Percentiles rank a stretch among this genome's conserved stretches.
These are phyloP conservation scores for Botryotinia narcissicola DNA, from an alignment of 2,329 filamentous ascomycete genomes.

Conservation along the genomic window DNA sequence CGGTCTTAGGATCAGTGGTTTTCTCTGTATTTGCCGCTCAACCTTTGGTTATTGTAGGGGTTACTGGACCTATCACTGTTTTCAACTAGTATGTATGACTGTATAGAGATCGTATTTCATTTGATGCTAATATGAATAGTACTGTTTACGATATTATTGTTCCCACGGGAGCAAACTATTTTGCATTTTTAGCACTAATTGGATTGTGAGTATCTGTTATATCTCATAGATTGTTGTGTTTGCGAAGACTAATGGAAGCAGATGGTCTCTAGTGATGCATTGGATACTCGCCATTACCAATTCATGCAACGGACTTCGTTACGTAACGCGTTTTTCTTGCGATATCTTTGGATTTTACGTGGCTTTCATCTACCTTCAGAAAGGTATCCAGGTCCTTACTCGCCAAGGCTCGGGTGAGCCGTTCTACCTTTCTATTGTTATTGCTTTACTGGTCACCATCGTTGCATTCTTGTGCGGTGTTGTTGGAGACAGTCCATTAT, in stretches of 20 bases:
- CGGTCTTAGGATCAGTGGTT: conserved; percentile 77
- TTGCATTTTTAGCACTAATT: conserved; percentile 91
- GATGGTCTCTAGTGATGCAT: conserved; percentile 81
- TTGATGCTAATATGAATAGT: conserved; percentile 48
- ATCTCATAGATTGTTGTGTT: background rate
- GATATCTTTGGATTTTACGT: conserved; percentile 95
- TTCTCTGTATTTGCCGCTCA: conserved; percentile 79
- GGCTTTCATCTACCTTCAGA: conserved; percentile 87
- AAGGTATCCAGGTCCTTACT: conserved; percentile 81
- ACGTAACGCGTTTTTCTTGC: conserved; percentile 87
- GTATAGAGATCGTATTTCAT: background rate
- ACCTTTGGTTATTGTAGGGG: conserved; percentile 85
- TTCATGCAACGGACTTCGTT: conserved; percentile 82
- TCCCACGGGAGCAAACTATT: conserved; percentile 74
- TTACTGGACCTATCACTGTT: conserved; percentile 87
- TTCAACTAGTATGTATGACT: conserved; percentile 70
- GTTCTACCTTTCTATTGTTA: conserved; percentile 76
- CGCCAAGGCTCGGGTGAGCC: conserved; percentile 64
- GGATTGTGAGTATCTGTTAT: conserved; percentile 52
- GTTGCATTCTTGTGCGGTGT: conserved; percentile 72
- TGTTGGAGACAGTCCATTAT: conserved; percentile 68
- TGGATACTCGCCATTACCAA: conserved; percentile 82
- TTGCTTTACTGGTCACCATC: conserved; percentile 74
- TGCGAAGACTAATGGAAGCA: conserved; percentile 39
- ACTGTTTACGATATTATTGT: conserved; percentile 88